These are phyloP conservation scores for Trichoderma reesei DNA, from an alignment of 495 filamentous ascomycete species.

Conservation along the genomic window DNA sequence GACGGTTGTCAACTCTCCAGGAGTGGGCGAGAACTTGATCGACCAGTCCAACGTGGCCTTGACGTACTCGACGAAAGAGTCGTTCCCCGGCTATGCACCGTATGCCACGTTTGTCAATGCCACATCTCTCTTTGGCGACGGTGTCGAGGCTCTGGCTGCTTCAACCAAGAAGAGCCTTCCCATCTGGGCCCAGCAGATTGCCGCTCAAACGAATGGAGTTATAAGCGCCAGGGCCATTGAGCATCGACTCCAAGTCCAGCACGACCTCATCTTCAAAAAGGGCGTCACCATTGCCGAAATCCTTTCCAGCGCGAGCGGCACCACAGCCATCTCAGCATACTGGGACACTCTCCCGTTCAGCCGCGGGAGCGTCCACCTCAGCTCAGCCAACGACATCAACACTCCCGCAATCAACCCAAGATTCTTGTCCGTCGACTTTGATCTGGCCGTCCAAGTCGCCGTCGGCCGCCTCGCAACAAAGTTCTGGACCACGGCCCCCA, in stretches of 20 bases:
- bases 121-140: slow-evolving; percentile 19
- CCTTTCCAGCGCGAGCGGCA: slow-evolving; percentile 20
- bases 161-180: slow-evolving; percentile 16
- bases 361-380: slow-evolving; percentile 33
- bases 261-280: slow-evolving; percentile 33
- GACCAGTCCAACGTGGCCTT: slow-evolving; percentile 31
- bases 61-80: slow-evolving; percentile 12
- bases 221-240: slow-evolving; percentile 22
- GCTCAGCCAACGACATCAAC: slow-evolving; percentile 24
- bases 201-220: slow-evolving; percentile 20
- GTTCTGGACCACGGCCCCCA: slow-evolving; percentile 22
- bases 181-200: slow-evolving; percentile 23
- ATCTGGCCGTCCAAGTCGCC: slow-evolving; percentile 21
- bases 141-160: slow-evolving; percentile 15
- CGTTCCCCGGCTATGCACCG: slow-evolving; percentile 13
- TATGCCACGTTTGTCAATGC: slow-evolving; percentile 28
- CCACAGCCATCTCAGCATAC: slow-evolving; percentile 25
- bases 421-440: slow-evolving; percentile 26
- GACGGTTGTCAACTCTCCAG: slow-evolving; percentile 40
- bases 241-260: slow-evolving; percentile 30
- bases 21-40: slow-evolving; percentile 51
- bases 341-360: slow-evolving; percentile 35
- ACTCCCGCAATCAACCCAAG: slow-evolving; percentile 24
- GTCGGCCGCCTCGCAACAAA: slow-evolving; percentile 18
- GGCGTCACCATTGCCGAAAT: slow-evolving; percentile 35